Evolutionary conservation across 148 eudicot species (phyloP), one percentile per base, ranked within the genome.

Genomic region (Arctostaphylos glauca): DNA sequence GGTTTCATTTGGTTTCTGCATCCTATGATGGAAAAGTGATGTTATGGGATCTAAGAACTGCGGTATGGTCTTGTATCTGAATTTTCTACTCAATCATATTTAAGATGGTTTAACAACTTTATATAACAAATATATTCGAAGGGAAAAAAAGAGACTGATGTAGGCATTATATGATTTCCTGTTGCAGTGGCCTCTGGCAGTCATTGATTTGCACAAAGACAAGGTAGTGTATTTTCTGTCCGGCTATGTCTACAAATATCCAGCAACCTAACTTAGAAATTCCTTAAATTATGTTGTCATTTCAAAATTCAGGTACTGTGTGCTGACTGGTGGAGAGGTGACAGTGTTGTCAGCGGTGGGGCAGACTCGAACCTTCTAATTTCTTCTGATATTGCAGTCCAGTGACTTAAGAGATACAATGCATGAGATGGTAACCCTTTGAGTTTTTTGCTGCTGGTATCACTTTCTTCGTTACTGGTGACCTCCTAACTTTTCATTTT

Each of bases 21-120:
- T 94, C 98, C 62, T 94, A 93, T 82, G 99, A 96, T 83, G 99
- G 99, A 84, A 96, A 93, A 86, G 90, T 94, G 73, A 94, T 94
- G 97, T 80, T 94, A 9, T 96, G 99, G 98, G 99, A 96, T 87
- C 85, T 93, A 21, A 94, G 99, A 91, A 94, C 98, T 84, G 93
- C 93, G 93, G 98, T 95, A 90, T 59, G 16, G 44, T 59, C 6
- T 80, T 48, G 13, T 58, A 48, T 60, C 79, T 77, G 50, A 3
- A 44, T 16, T 77, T 56, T 76, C 54, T 79, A 47, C 78, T 46
- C 53, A 41, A 46, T 25, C 52, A 46, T 60, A 25, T 58, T 81
- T 84, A 19, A 48, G 31, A 46, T 53, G 53, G 76, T 76, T 81
- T 2, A 41, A 54, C 52, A 43, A 46, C 44, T 3, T 74, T 48